Percentiles rank a stretch among this genome's conserved stretches.
These are phyloP conservation scores for Stagonosporopsis tanaceti DNA, from an alignment of 2,329 filamentous ascomycete genomes.

Conservation along the genomic window DNA sequence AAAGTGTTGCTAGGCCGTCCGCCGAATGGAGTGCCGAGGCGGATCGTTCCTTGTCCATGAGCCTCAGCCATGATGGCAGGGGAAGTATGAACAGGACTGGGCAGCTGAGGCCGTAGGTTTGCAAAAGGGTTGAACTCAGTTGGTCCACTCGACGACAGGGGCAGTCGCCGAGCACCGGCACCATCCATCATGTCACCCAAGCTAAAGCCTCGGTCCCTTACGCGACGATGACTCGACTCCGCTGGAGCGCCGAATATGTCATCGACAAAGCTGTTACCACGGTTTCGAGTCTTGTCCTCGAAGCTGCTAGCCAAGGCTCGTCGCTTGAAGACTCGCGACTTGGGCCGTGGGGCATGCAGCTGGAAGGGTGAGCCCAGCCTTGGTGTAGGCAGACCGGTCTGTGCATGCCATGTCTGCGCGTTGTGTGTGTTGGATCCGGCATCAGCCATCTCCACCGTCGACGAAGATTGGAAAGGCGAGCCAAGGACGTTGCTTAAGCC, in stretches of 20 bases:
- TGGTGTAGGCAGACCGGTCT: slow-evolving; percentile 30
- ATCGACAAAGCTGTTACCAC: slow-evolving; percentile 52
- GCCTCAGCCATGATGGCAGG: slow-evolving; percentile 26
- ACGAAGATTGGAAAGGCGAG: slow-evolving; percentile 53
- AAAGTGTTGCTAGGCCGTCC: slow-evolving; percentile 56
- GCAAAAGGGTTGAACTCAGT: slow-evolving; percentile 42
- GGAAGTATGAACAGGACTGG: slow-evolving; percentile 36
- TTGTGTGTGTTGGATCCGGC: slow-evolving; percentile 30
- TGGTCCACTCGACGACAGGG: slow-evolving; percentile 63
- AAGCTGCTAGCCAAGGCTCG: slow-evolving; percentile 64
- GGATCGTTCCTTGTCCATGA: slow-evolving; percentile 51
- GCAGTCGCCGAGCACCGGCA: slow-evolving; percentile 59
- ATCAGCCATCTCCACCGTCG: slow-evolving; percentile 36
- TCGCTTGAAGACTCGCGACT: slow-evolving; percentile 64
- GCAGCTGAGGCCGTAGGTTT: slow-evolving; percentile 29
- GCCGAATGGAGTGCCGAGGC: slow-evolving; percentile 58
- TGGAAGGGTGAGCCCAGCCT: slow-evolving; percentile 62
- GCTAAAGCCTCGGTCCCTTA: slow-evolving; percentile 69
- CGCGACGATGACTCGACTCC: slow-evolving; percentile 63
- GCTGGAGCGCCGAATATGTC: slow-evolving; percentile 57
- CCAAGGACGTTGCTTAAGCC: slow-evolving; percentile 53
- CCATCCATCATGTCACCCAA: slow-evolving; percentile 63
- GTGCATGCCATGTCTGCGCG: slow-evolving; percentile 47
- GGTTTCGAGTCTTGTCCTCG: slow-evolving; percentile 54
- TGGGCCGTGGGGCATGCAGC: slow-evolving; percentile 60